These are phyloP conservation scores for Elongisporangium prolatum DNA, from an alignment of 352 stramenopile species.

Conservation along the genomic window DNA sequence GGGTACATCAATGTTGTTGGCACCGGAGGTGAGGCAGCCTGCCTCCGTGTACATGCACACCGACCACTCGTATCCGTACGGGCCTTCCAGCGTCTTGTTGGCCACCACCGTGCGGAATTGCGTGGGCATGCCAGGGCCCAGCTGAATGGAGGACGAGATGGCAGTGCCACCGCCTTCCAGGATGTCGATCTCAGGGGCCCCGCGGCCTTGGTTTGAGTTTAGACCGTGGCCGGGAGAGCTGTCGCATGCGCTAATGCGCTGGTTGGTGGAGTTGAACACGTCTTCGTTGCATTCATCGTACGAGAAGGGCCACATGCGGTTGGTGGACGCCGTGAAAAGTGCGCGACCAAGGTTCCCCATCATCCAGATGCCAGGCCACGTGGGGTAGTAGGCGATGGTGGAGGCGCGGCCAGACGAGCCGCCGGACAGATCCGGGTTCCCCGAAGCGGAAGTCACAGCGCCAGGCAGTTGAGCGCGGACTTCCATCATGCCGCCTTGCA, in stretches of 20 bases:
- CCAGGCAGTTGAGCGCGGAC: constrained; percentile 79
- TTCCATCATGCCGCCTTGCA: constrained; percentile 90
- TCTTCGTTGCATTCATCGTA: constrained; percentile 84
- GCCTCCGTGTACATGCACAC: constrained; percentile 31
- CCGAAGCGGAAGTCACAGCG: constrained; percentile 21
- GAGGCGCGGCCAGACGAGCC: constrained; percentile 11
- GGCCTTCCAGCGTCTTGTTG: constrained; percentile 19
- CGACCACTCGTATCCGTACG: constrained; percentile 10
- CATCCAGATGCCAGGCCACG: constrained; percentile 93
- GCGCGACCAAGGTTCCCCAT: constrained; percentile 91
- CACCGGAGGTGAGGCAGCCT: constrained; percentile 32
- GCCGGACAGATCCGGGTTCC: constrained; percentile 39
- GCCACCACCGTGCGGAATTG: constrained; percentile 26
- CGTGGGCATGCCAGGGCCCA: constrained; percentile 45
- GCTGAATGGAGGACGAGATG: constrained; percentile 82
- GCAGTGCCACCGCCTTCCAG: constrained; percentile 74
- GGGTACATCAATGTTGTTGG: constrained; percentile 46
- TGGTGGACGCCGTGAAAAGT: constrained; percentile 89
- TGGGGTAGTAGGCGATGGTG: constrained; percentile 41
- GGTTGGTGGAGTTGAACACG: constrained; percentile 21
- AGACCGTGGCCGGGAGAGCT: constrained; percentile 84
- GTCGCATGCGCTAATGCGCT: constrained; percentile 84
- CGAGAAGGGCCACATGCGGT: constrained; percentile 93
- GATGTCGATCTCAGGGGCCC: constrained; percentile 92
- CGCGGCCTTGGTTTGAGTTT: constrained; percentile 75